phyloP scores from a whole-genome alignment of 2,329 filamentous ascomycete genomes.

The Fusarium aywerte region DNA sequence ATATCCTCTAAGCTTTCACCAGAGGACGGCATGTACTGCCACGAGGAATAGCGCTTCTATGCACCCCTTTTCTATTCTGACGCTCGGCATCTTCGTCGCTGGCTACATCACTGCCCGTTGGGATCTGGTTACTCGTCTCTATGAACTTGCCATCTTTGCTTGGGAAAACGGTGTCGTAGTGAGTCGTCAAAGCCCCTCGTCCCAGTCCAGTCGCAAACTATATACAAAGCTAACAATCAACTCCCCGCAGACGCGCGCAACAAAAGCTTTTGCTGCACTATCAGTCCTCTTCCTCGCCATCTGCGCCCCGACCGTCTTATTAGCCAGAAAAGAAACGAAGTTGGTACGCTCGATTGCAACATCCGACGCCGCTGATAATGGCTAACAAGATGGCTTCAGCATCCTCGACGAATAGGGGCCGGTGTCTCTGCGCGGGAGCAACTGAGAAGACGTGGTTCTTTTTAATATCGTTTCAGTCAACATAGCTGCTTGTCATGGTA shows the following conservation, averaged over 20 bases:
- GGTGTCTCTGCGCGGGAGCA: slow-evolving; percentile 96
- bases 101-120: slow-evolving; percentile 99
- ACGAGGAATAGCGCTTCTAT: slow-evolving; percentile 69
- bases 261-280: slow-evolving; percentile 85
- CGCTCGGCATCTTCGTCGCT: slow-evolving; percentile 97
- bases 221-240: slow-evolving; percentile 8
- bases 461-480: slow-evolving; percentile 64
- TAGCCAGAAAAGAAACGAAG: slow-evolving; percentile 82
- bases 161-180: slow-evolving; percentile 99
- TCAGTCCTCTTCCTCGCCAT: slow-evolving; percentile 87
- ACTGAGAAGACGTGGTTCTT: slow-evolving; percentile 91
- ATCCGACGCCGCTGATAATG: slow-evolving; percentile 34
- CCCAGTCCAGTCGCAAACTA: neutral
- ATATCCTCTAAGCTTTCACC: slow-evolving; percentile 23
- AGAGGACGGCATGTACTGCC: slow-evolving; percentile 57
- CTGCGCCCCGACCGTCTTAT: slow-evolving; percentile 82
- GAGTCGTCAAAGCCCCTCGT: slow-evolving; percentile 52
- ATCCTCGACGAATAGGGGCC: slow-evolving; percentile 79
- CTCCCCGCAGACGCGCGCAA: slow-evolving; percentile 74
- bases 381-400: slow-evolving; percentile 62
- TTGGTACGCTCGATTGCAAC: slow-evolving; percentile 67
- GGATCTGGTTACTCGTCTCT: slow-evolving; percentile 95
- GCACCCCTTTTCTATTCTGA: slow-evolving; percentile 97
- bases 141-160: slow-evolving; percentile 96
- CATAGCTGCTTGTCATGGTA: slow-evolving; percentile 66